Evolutionary conservation across 176 grass and related monocot genomes (phyloP).

Genomic region (Avena atlantica): DNA sequence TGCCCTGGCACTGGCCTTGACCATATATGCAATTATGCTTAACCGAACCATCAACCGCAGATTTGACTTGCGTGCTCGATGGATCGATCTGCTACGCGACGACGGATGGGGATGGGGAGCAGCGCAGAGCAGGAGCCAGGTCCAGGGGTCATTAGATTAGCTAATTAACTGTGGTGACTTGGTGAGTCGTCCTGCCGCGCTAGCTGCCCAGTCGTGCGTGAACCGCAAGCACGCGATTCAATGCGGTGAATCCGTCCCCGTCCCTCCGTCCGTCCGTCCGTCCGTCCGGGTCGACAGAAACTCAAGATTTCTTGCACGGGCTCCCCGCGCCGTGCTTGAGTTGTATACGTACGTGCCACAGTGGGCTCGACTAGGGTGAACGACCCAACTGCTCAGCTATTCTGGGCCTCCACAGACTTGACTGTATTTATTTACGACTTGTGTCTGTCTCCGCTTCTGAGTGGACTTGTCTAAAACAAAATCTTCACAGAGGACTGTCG

Average conservation of each 20-base stretch:
- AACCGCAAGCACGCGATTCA: constrained; percentile 32
- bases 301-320: constrained; percentile 30
- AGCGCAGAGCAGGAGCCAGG: not conserved
- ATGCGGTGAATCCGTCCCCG: constrained; percentile 33
- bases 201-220: constrained; percentile 44
- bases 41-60: constrained; percentile 50
- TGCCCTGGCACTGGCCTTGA: constrained; percentile 16
- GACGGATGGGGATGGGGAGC: too few relatives aligned
- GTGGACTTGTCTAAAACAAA: too few relatives aligned
- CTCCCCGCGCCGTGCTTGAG: constrained; percentile 35
- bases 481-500: too few relatives aligned
- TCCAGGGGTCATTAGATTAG: too few relatives aligned
- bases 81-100: not conserved
- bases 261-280: not conserved
- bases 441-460: too few relatives aligned
- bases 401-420: not conserved
- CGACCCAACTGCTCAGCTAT: not conserved
- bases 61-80: constrained; percentile 50
- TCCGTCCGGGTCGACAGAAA: not conserved
- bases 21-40: constrained; percentile 37
- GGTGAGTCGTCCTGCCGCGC: constrained; percentile 8
- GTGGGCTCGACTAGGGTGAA: not conserved
- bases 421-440: not conserved
- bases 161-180: not conserved
- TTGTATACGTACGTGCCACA: not conserved